Conservation (phyloP, 1,139 yeast species). For the Debaryomyces robertsiae region DNA sequence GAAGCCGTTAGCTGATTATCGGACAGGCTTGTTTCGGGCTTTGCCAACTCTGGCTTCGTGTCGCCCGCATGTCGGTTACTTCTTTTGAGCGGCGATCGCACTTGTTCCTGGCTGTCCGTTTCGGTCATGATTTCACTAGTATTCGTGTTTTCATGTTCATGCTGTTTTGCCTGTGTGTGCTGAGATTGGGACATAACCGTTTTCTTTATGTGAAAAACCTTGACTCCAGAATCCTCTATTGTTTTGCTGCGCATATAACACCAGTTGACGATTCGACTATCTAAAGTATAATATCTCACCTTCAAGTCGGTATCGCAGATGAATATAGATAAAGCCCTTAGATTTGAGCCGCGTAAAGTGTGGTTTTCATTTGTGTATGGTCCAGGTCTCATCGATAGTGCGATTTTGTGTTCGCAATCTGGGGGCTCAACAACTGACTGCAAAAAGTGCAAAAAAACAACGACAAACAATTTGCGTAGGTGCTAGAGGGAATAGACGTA, state of each 20-base stretch:
- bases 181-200: slow-evolving; percentile 5
- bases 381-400: background rate
- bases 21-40: background rate
- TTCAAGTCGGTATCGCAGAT: background rate
- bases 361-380: slow-evolving; percentile 9
- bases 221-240: no score
- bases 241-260: no score
- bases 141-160: background rate
- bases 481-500: no score
- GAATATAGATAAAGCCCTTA: no score
- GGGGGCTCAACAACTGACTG: slow-evolving; percentile 1
- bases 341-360: slow-evolving; percentile 11
- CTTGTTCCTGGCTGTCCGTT: background rate
- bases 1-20: slow-evolving; percentile 8
- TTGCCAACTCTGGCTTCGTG: slow-evolving; percentile 1
- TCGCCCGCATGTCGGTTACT: background rate
- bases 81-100: no score
- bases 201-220: background rate
- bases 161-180: slow-evolving; percentile 2
- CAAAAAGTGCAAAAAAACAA: slow-evolving; percentile 4
- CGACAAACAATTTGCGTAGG: no score
- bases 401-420: slow-evolving; percentile 3
- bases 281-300: background rate
- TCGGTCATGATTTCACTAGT: background rate
- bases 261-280: background rate